A percentile compares a stretch with the other conserved stretches of the same genome.
phyloP scores from a whole-genome alignment of 306 rosid genomes.

The Sicyos baderoa region DNA sequence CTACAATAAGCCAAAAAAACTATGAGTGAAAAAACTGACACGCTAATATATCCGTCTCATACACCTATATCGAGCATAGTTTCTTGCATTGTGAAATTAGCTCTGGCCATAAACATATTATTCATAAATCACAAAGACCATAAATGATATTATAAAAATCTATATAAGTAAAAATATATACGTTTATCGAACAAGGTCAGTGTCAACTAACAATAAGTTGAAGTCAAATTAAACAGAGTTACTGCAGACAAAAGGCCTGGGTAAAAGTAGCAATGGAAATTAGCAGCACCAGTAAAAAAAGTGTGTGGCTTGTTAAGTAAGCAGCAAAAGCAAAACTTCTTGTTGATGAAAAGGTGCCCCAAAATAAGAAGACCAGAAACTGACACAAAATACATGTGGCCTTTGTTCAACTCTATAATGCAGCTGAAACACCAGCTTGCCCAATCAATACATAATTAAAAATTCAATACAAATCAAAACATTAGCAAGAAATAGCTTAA shows the following conservation, averaged over 20 bases:
- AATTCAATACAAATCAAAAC: not conserved
- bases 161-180: not conserved
- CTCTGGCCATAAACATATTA: constrained; percentile 2
- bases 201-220: not conserved
- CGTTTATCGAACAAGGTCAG: not conserved
- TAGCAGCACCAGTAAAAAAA: not conserved
- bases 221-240: not conserved
- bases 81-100: not conserved
- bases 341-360: not conserved
- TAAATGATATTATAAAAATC: not conserved
- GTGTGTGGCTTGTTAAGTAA: not conserved
- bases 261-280: not conserved
- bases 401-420: not conserved
- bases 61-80: not conserved
- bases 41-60: not conserved
- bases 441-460: constrained; percentile 2
- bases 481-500: not conserved
- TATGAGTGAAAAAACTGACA: not conserved
- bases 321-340: not conserved
- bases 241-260: not conserved
- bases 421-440: not conserved
- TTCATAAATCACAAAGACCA: not conserved
- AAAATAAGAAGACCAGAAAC: not conserved
- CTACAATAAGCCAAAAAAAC: constrained; percentile 1
- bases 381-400: not conserved